Percentiles rank a stretch among this genome's conserved stretches.
These are phyloP conservation scores for Hypoxylon sp. DNA, from an alignment of 2,329 filamentous ascomycete genomes.

Conservation along the genomic window DNA sequence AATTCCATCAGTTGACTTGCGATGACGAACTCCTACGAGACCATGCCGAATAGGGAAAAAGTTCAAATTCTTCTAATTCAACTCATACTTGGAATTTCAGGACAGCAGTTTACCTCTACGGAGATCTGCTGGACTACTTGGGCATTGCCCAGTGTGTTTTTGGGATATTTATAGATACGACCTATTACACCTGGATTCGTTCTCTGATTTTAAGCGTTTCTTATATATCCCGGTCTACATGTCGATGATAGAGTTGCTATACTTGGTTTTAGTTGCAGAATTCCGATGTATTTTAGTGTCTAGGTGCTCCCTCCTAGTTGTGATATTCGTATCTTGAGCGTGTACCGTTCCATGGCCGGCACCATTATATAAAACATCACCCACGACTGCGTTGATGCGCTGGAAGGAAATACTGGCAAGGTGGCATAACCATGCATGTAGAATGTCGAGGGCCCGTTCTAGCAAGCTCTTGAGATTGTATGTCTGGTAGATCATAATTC, in stretches of 20 bases:
- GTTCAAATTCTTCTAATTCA: conserved; percentile 23
- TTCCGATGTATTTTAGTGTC: conserved; percentile 4
- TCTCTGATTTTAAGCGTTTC: conserved; percentile 37
- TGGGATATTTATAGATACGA: conserved; percentile 31
- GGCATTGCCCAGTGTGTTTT: conserved; percentile 20
- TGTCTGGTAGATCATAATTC: no score
- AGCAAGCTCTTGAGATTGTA: no score
- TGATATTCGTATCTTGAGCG: not conserved
- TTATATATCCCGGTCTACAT: conserved; percentile 28
- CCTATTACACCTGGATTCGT: conserved; percentile 7
- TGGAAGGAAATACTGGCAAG: no score
- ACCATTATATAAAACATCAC: no score
- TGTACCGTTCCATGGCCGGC: no score
- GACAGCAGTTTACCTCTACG: conserved; percentile 1
- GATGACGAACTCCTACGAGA: conserved; percentile 11
- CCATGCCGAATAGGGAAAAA: conserved; percentile 17
- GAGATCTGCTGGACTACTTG: conserved; percentile 11
- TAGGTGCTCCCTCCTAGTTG: not conserved
- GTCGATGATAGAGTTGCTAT: conserved; percentile 27
- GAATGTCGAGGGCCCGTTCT: no score
- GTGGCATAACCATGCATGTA: no score
- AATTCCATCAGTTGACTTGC: conserved; percentile 3
- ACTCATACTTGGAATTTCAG: conserved; percentile 4
- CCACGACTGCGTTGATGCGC: no score
- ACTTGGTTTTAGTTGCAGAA: conserved; percentile 26